Percentiles rank a stretch among this genome's conserved stretches.
Conservation (phyloP, 2,329 filamentous ascomycete genomes). For the Xylaria hypoxylon region DNA sequence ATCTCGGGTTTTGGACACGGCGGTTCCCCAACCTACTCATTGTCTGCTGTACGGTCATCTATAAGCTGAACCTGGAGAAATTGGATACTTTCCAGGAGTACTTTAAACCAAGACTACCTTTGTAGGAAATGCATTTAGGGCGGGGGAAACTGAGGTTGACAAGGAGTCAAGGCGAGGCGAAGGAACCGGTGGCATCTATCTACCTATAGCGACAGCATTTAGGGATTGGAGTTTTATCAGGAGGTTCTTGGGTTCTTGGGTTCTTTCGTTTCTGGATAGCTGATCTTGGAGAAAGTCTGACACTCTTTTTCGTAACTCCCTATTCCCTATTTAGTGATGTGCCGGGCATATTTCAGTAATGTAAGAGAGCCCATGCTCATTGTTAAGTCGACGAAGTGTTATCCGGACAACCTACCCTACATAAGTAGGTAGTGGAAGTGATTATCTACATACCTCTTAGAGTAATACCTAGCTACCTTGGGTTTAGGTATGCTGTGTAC, state of each 20-base stretch:
- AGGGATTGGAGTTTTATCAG: not conserved
- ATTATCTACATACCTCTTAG: no score
- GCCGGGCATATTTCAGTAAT: not conserved
- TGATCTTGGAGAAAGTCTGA: not conserved
- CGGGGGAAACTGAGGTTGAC: not conserved
- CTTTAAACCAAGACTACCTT: slow-evolving; percentile 56
- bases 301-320: not conserved
- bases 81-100: slow-evolving; percentile 78
- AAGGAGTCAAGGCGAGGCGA: not conserved
- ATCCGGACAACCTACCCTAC: slow-evolving; percentile 25
- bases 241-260: not conserved
- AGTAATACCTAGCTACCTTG: not conserved
- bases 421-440: not conserved
- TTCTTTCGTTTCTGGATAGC: not conserved
- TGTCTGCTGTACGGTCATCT: slow-evolving; percentile 80
- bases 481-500: not conserved
- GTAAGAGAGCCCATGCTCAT: not conserved
- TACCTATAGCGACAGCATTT: no score
- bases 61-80: slow-evolving; percentile 71
- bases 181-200: no score
- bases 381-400: not conserved
- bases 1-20: slow-evolving; percentile 84
- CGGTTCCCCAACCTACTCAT: slow-evolving; percentile 84
- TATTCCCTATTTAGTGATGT: not conserved
- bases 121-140: slow-evolving; percentile 16